Conservation (phyloP, 805 yeast species). For the Schizosaccharomyces japonicus region DNA sequence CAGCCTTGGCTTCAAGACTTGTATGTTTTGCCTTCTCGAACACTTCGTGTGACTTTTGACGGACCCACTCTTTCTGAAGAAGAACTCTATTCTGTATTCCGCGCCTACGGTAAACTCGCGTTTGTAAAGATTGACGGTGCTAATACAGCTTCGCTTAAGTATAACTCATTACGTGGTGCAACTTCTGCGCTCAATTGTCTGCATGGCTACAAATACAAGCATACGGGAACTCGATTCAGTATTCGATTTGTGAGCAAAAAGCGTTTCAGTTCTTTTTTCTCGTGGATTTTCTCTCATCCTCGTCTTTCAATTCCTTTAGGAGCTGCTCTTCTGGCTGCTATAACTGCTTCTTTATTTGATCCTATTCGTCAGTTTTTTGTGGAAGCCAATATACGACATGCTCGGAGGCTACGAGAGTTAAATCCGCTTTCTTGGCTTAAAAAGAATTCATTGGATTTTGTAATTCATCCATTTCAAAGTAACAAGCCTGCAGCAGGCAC, state of each 20-base stretch:
- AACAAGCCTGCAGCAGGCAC: no score
- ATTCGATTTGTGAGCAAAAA: conserved; percentile 26
- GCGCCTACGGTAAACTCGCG: conserved; percentile 65
- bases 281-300: conserved; percentile 50
- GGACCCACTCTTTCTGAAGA: conserved; percentile 61
- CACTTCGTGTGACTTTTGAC: conserved; percentile 43
- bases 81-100: conserved; percentile 50
- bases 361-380: conserved; percentile 73
- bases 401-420: conserved; percentile 17
- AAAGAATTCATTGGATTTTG: not conserved
- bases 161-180: conserved; percentile 37
- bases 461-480: conserved; percentile 14
- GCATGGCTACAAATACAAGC: conserved; percentile 35
- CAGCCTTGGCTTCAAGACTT: conserved; percentile 91
- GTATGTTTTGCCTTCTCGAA: conserved; percentile 44
- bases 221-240: not conserved
- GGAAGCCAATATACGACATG: conserved; percentile 33
- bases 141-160: conserved; percentile 30
- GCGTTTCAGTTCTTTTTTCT: conserved; percentile 50
- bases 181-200: conserved; percentile 75
- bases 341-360: conserved; percentile 72
- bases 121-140: conserved; percentile 42
- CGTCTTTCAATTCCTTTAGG: conserved; percentile 60
- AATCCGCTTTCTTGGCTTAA: not conserved
- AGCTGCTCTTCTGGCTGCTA: conserved; percentile 52